phyloP scores from a whole-genome alignment of 352 stramenopile genomes.

The Pelagophyceae sp. region DNA sequence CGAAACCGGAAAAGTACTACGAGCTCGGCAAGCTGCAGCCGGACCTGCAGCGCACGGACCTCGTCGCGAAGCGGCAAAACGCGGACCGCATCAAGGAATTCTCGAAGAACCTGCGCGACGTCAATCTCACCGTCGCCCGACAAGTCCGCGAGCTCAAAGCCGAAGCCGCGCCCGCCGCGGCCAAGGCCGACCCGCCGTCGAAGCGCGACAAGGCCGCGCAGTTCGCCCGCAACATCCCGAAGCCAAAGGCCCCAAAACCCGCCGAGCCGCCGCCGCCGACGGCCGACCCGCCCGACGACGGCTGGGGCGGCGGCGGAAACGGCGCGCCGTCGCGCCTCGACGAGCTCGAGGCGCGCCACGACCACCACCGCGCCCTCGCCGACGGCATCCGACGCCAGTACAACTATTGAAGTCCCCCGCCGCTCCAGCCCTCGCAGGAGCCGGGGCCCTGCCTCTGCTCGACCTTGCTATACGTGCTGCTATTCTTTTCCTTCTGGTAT shows the following conservation, averaged over 20 bases:
- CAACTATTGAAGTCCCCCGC: too few species aligned
- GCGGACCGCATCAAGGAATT: slow-evolving; percentile 66
- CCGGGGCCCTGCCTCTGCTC: too few species aligned
- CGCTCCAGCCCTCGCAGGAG: too few species aligned
- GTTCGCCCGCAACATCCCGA: slow-evolving; percentile 1
- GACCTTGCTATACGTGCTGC: too few species aligned
- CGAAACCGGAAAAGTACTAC: slow-evolving; percentile 66
- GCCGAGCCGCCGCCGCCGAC: not conserved
- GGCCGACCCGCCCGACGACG: not conserved
- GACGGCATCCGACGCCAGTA: not conserved
- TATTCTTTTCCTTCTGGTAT: too few species aligned
- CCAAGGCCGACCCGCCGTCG: slow-evolving; percentile 38
- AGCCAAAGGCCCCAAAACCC: not conserved
- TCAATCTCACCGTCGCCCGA: too few species aligned
- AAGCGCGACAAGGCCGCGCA: not conserved
- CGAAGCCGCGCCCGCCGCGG: slow-evolving; percentile 28
- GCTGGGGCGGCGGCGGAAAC: not conserved
- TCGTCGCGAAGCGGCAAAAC: slow-evolving; percentile 65
- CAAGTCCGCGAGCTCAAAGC: slow-evolving; percentile 25
- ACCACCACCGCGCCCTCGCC: not conserved
- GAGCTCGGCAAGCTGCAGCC: slow-evolving; percentile 73
- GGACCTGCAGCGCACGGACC: slow-evolving; percentile 58
- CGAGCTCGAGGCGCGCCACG: slow-evolving; percentile 2
- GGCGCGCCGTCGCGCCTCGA: not conserved
- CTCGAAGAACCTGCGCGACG: slow-evolving; percentile 58